phyloP scores from a whole-genome alignment of 352 stramenopile genomes.

The Thalassiosira mediterranea region DNA sequence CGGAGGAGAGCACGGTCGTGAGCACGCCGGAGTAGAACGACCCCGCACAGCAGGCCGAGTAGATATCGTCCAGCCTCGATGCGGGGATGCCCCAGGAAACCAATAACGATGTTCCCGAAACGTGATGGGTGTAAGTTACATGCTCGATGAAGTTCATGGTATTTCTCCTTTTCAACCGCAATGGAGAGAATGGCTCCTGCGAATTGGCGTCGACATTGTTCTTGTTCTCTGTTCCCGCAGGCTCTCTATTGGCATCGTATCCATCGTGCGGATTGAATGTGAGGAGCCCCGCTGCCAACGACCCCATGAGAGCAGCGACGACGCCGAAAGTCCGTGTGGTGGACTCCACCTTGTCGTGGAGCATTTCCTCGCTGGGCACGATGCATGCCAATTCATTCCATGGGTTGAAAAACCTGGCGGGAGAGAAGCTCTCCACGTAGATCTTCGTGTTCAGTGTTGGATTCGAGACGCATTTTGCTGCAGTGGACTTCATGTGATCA shows the following conservation, averaged over 20 bases:
- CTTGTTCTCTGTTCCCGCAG: neutral
- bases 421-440: no score
- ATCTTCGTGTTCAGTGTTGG: no score
- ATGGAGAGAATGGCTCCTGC: slow-evolving; percentile 1
- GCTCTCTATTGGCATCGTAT: slow-evolving; percentile 24
- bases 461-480: no score
- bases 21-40: slow-evolving; percentile 42
- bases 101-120: slow-evolving; percentile 31
- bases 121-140: slow-evolving; percentile 37
- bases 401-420: slow-evolving; percentile 32
- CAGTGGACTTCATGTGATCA: no score
- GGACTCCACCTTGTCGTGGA: slow-evolving; percentile 39
- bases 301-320: slow-evolving; percentile 37
- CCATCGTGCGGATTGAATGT: slow-evolving; percentile 38
- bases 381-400: slow-evolving; percentile 28
- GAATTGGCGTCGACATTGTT: slow-evolving; percentile 4
- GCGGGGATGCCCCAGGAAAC: slow-evolving; percentile 30
- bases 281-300: slow-evolving; percentile 23
- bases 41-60: slow-evolving; percentile 38
- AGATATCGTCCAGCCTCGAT: slow-evolving; percentile 33
- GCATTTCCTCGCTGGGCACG: slow-evolving; percentile 24
- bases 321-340: slow-evolving; percentile 43
- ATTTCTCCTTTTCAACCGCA: slow-evolving; percentile 13
- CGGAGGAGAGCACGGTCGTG: slow-evolving; percentile 35
- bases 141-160: slow-evolving; percentile 36